Conservation (phyloP, 805 yeast species). For the Lipomyces spencermartinsiae region DNA sequence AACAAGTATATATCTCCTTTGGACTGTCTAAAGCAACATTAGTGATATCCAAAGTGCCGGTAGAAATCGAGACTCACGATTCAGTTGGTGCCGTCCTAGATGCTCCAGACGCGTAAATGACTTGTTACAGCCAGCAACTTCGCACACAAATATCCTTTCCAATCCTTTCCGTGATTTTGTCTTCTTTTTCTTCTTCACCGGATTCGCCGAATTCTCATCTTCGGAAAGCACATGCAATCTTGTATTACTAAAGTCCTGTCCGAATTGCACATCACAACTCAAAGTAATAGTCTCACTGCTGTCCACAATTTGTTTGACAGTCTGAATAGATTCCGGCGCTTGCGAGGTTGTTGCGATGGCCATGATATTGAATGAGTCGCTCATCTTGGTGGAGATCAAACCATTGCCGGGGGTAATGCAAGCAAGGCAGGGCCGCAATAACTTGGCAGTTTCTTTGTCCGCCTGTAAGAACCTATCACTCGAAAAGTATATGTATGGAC, state of each 20-base stretch:
- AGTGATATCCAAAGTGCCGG: neutral
- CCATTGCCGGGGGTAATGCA: neutral
- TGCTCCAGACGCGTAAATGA: conserved; percentile 42
- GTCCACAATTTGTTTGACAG: neutral
- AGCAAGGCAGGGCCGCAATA: neutral
- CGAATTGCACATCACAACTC: neutral
- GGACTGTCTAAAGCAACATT: conserved; percentile 40
- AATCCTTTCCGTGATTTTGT: conserved; percentile 42
- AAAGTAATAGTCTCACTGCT: neutral
- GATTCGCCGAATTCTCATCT: neutral
- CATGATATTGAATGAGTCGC: neutral
- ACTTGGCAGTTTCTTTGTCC: too few relatives aligned
- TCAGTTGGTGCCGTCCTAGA: conserved; percentile 41
- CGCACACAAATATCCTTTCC: conserved; percentile 42
- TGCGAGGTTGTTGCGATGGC: neutral
- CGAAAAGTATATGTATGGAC: neutral
- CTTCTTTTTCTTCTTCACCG: conserved; percentile 19
- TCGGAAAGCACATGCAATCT: neutral
- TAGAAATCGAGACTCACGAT: conserved; percentile 33
- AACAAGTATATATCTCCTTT: conserved; percentile 45
- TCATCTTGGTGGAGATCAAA: neutral
- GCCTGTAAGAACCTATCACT: neutral
- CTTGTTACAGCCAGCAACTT: conserved; percentile 40
- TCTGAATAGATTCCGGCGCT: neutral
- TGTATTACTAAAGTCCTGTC: neutral